These are phyloP conservation scores for Phytomonas francai DNA, from an alignment of 208 protist species.

Conservation along the genomic window DNA sequence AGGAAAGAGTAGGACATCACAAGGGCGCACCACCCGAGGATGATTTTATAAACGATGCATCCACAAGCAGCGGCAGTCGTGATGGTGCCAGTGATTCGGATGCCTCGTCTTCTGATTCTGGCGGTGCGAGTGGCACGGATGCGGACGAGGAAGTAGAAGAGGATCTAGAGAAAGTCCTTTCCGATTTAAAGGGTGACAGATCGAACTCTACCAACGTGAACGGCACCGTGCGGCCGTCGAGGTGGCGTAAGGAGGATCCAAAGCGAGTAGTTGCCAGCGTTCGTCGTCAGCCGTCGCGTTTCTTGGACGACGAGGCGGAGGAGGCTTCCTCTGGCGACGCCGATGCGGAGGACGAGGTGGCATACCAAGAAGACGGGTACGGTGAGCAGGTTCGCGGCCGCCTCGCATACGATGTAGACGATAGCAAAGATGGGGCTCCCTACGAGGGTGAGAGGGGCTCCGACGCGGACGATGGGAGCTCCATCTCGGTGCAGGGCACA, in stretches of 20 bases:
- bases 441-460: slow-evolving; percentile 23
- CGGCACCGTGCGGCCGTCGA: slow-evolving; percentile 40
- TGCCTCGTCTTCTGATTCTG: slow-evolving; percentile 10
- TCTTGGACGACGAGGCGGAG: slow-evolving; percentile 79
- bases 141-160: slow-evolving; percentile 14
- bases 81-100: slow-evolving; percentile 12
- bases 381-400: background rate
- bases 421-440: background rate
- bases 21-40: slow-evolving; percentile 7
- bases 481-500: slow-evolving; percentile 9
- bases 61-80: slow-evolving; percentile 4
- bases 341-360: slow-evolving; percentile 25
- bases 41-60: slow-evolving; percentile 19
- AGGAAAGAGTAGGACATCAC: background rate
- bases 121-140: background rate
- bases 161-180: slow-evolving; percentile 49
- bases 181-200: slow-evolving; percentile 44
- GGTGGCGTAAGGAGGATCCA: slow-evolving; percentile 46
- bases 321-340: slow-evolving; percentile 34
- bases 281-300: slow-evolving; percentile 39
- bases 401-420: background rate
- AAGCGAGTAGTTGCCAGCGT: slow-evolving; percentile 24
- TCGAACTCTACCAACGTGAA: slow-evolving; percentile 30
- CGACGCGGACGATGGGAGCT: slow-evolving; percentile 10
- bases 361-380: slow-evolving; percentile 14